phyloP scores from a whole-genome alignment of 441 rosid genomes.

The Adansonia gregorii region DNA sequence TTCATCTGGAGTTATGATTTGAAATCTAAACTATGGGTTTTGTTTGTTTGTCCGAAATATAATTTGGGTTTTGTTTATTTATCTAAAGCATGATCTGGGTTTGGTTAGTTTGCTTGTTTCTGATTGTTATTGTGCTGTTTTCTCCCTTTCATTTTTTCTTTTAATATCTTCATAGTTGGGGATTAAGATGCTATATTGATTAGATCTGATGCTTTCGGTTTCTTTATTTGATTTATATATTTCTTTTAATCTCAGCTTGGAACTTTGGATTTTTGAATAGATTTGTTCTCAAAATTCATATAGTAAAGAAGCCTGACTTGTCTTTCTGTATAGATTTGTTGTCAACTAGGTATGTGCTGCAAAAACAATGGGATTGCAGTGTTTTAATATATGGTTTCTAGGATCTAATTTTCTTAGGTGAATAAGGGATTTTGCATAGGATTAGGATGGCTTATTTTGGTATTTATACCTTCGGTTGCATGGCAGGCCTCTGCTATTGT shows the following conservation, averaged over 20 bases:
- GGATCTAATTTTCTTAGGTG: neutral
- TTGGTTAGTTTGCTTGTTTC: neutral
- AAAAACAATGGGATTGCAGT: neutral
- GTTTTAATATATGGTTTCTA: neutral
- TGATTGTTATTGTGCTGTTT: neutral
- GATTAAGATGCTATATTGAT: neutral
- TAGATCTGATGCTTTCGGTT: slow-evolving; percentile 1
- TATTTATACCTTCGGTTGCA: neutral
- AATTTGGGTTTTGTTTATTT: neutral
- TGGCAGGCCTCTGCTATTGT: neutral
- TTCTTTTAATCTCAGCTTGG: neutral
- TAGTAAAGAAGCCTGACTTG: neutral
- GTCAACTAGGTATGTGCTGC: neutral
- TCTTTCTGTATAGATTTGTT: neutral
- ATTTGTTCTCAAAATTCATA: neutral
- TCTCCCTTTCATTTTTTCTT: neutral
- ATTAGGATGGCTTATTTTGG: neutral
- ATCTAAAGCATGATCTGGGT: neutral
- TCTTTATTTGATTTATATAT: neutral
- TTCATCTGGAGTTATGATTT: slow-evolving; percentile 9
- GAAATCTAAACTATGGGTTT: neutral
- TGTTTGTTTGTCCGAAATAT: neutral
- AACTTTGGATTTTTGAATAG: neutral
- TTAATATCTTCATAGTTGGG: neutral
- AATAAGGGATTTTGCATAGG: neutral